phyloP scores from a whole-genome alignment of 345 rosid species.

The Sisymbrium irio region DNA sequence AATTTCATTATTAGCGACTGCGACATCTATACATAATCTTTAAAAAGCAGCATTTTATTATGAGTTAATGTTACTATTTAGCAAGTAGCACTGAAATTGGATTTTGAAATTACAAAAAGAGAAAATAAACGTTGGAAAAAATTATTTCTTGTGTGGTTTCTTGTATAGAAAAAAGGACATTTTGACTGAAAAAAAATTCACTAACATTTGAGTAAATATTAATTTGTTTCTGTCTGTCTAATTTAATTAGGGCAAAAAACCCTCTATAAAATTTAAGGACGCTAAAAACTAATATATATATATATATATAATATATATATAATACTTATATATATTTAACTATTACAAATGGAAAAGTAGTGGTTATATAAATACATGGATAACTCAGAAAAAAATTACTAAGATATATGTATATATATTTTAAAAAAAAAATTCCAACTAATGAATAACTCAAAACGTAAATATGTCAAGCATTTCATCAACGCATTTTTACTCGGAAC shows the following conservation, averaged over 20 bases:
- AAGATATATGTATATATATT: too few species aligned
- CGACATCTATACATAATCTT: constrained; percentile 1
- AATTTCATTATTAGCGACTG: constrained; percentile 24
- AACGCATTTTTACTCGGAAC: neutral
- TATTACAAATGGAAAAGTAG: too few species aligned
- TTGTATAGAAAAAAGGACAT: neutral
- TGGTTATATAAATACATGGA: too few species aligned
- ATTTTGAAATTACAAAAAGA: neutral
- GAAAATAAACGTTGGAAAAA: neutral
- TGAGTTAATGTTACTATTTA: too few species aligned
- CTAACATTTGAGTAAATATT: neutral
- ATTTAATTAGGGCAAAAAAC: too few species aligned
- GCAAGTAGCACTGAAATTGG: neutral
- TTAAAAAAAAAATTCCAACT: too few species aligned
- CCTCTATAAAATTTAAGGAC: too few species aligned
- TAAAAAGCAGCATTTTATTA: neutral
- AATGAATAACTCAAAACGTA: neutral
- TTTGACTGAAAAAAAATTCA: neutral
- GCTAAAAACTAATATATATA: too few species aligned
- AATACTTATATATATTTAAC: too few species aligned
- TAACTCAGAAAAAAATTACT: too few species aligned
- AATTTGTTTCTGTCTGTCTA: neutral
- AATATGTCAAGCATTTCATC: neutral
- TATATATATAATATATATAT: too few species aligned
- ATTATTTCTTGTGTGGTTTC: too few species aligned